phyloP scores from a whole-genome alignment of 345 rosid species.

The Pugionium cornutum region DNA sequence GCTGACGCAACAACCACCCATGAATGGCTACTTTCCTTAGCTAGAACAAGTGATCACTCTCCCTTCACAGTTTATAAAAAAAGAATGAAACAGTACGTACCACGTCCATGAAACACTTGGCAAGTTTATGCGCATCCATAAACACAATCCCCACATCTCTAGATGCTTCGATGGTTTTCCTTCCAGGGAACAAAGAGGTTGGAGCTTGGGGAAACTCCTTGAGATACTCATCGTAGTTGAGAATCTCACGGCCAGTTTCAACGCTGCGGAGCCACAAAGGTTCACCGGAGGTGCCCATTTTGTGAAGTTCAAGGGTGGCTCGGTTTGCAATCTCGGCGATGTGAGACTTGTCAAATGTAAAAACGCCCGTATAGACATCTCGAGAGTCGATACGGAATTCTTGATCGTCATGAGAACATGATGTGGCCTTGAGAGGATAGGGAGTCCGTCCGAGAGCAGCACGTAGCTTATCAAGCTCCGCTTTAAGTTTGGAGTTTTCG shows the following conservation, averaged over 20 bases:
- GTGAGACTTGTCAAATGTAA: conserved; percentile 75
- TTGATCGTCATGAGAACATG: conserved; percentile 46
- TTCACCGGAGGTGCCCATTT: conserved; percentile 73
- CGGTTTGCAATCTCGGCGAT: conserved; percentile 70
- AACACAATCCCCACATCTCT: conserved; percentile 80
- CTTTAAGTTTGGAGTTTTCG: conserved; percentile 86
- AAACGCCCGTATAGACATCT: conserved; percentile 65
- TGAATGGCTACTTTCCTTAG: too few species aligned
- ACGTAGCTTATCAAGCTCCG: conserved; percentile 85
- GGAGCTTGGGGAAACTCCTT: conserved; percentile 60
- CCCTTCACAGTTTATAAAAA: too few species aligned
- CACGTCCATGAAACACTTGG: conserved; percentile 88
- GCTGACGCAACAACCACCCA: too few species aligned
- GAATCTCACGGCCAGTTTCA: conserved; percentile 92
- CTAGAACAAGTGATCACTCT: too few species aligned
- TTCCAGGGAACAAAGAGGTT: conserved; percentile 50
- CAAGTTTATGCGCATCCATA: conserved; percentile 72
- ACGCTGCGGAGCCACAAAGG: conserved; percentile 92
- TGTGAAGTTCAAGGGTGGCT: conserved; percentile 76
- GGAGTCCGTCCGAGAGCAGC: conserved; percentile 57
- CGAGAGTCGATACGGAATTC: conserved; percentile 62
- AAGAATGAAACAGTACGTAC: conserved; percentile 33
- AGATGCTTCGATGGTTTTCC: conserved; percentile 82
- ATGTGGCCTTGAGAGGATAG: conserved; percentile 43
- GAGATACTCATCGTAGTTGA: conserved; percentile 85